Evolutionary conservation across 2,329 filamentous ascomycete species (phyloP).

Genomic region (Cladosporium sp.): DNA sequence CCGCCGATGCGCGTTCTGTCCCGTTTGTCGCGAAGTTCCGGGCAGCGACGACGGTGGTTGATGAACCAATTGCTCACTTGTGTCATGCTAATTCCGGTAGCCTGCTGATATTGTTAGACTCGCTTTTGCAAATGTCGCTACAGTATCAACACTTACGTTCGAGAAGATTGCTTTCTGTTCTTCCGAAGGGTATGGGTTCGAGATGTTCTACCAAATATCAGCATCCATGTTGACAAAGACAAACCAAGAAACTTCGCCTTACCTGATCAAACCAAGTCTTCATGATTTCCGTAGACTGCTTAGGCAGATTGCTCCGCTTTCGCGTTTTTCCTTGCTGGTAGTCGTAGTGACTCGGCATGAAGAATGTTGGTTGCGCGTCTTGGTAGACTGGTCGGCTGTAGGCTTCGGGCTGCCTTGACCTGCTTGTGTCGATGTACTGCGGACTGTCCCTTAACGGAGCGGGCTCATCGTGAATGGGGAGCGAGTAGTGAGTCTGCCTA

Average conservation of each 20-base stretch:
- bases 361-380: conserved; percentile 21
- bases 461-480: conserved; percentile 1
- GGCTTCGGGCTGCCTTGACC: not conserved
- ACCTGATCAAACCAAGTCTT: conserved; percentile 37
- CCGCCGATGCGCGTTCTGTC: conserved; percentile 25
- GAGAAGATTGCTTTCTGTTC: conserved; percentile 34
- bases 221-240: not conserved
- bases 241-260: not conserved
- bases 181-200: conserved; percentile 35
- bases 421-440: conserved; percentile 1
- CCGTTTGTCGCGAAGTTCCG: conserved; percentile 34
- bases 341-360: conserved; percentile 33
- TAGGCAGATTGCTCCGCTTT: conserved; percentile 35
- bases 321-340: conserved; percentile 33
- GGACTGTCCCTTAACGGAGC: not conserved
- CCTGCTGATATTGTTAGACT: conserved; percentile 17
- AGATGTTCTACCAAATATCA: conserved; percentile 27
- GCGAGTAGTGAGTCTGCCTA: conserved; percentile 1
- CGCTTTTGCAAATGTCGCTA: not conserved
- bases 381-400: conserved; percentile 20
- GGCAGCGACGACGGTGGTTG: conserved; percentile 34
- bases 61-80: conserved; percentile 40
- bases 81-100: conserved; percentile 35
- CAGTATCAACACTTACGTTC: conserved; percentile 28
- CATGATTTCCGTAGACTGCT: conserved; percentile 37